Evolutionary conservation across 2,329 filamentous ascomycete genomes (phyloP).

Genomic region (Colletotrichum sp.): DNA sequence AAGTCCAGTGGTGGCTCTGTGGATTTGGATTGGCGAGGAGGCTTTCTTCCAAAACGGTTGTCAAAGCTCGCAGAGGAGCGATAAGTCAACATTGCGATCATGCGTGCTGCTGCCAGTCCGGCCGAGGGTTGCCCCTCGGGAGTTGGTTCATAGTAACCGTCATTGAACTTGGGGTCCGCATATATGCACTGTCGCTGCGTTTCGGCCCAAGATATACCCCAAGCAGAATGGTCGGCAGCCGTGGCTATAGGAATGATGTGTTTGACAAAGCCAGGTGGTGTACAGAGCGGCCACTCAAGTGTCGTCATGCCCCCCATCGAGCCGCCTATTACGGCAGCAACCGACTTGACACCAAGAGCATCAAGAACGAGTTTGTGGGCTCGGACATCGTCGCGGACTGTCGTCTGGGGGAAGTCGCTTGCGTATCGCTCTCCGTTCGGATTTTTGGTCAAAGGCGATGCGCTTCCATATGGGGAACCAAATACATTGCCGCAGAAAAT

Average conservation of each 20-base stretch:
- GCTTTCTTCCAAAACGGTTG: slow-evolving; percentile 46
- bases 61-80: slow-evolving; percentile 38
- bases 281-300: slow-evolving; percentile 62
- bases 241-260: slow-evolving; percentile 61
- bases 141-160: slow-evolving; percentile 35
- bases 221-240: slow-evolving; percentile 59
- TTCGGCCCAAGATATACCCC: slow-evolving; percentile 65
- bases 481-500: slow-evolving; percentile 86
- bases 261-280: slow-evolving; percentile 50
- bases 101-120: slow-evolving; percentile 38
- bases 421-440: slow-evolving; percentile 23
- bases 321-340: slow-evolving; percentile 59
- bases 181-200: slow-evolving; percentile 56
- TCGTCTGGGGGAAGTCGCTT: slow-evolving; percentile 69
- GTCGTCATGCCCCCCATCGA: slow-evolving; percentile 65
- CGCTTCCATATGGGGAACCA: slow-evolving; percentile 83
- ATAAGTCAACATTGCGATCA: slow-evolving; percentile 44
- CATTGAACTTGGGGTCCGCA: slow-evolving; percentile 33
- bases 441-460: slow-evolving; percentile 59
- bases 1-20: slow-evolving; percentile 26
- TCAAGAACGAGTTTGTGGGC: slow-evolving; percentile 61
- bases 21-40: slow-evolving; percentile 48
- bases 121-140: slow-evolving; percentile 35
- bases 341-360: slow-evolving; percentile 55
- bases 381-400: slow-evolving; percentile 69